Conservation (phyloP, 2,329 filamentous ascomycete genomes). For the Hymenotorrendiella dingleyae region DNA sequence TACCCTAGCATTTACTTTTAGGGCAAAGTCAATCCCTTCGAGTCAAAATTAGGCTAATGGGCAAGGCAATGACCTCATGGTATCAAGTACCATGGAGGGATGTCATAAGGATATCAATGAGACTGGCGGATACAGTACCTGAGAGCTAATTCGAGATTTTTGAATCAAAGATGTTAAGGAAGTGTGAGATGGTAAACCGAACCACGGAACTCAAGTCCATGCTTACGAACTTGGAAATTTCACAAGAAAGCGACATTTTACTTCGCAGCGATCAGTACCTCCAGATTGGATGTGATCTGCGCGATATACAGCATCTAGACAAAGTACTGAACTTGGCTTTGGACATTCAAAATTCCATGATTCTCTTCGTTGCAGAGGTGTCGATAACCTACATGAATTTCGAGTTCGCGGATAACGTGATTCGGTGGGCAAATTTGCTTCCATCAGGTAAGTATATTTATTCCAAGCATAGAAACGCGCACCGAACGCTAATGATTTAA, state of each 20-base stretch:
- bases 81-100: too few species aligned
- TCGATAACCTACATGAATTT: conserved; percentile 87
- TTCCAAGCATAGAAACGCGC: not conserved
- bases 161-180: conserved; percentile 73
- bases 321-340: conserved; percentile 52
- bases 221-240: conserved; percentile 39
- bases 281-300: conserved; percentile 76
- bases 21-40: too few species aligned
- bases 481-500: conserved; percentile 23
- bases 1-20: too few species aligned
- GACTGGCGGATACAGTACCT: too few species aligned
- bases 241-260: conserved; percentile 43
- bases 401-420: conserved; percentile 63
- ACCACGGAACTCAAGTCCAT: conserved; percentile 53
- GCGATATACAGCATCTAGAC: conserved; percentile 57
- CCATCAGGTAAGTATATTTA: conserved; percentile 50
- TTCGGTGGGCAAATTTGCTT: conserved; percentile 70
- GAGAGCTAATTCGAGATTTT: too few species aligned
- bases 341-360: conserved; percentile 49
- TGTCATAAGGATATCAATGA: too few species aligned
- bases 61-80: too few species aligned
- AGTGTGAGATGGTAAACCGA: conserved; percentile 59
- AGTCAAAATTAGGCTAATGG: too few species aligned
- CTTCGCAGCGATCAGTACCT: conserved; percentile 66
- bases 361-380: conserved; percentile 84